Percentiles rank a stretch among this genome's conserved stretches.
Conservation (phyloP, 2,329 filamentous ascomycete genomes). For the Aspergillus hiratsukae region DNA sequence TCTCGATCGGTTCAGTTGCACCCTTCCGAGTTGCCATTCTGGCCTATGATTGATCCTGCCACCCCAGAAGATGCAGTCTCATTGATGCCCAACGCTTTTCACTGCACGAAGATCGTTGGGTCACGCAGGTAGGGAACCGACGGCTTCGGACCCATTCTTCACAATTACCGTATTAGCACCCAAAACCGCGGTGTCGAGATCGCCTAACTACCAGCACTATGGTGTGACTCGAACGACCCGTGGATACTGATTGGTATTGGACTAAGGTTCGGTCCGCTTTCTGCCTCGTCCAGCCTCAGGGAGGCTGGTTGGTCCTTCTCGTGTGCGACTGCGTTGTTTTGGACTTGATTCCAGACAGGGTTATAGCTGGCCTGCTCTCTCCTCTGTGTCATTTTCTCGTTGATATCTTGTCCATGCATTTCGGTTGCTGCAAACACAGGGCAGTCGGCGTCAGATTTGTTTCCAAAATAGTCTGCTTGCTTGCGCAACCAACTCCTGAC, state of each 20-base stretch:
- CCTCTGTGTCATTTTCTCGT: constrained; percentile 6
- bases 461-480: constrained; percentile 27
- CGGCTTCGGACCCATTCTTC: constrained; percentile 8
- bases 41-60: constrained; percentile 13
- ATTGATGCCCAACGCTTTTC: constrained; percentile 22
- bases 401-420: constrained; percentile 13
- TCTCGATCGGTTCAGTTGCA: neutral
- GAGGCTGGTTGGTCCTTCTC: constrained; percentile 16
- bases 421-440: constrained; percentile 13
- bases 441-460: constrained; percentile 19
- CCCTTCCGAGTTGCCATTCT: constrained; percentile 3
- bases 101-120: constrained; percentile 9
- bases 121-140: constrained; percentile 5
- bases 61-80: constrained; percentile 12
- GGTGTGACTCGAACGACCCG: constrained; percentile 4
- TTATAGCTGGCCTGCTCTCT: constrained; percentile 16
- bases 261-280: constrained; percentile 22
- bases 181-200: neutral
- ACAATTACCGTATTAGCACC: constrained; percentile 10
- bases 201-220: neutral
- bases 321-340: constrained; percentile 10
- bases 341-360: constrained; percentile 14
- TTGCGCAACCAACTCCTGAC: constrained; percentile 15
- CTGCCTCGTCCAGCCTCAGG: constrained; percentile 16
- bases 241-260: constrained; percentile 15